These are phyloP conservation scores for Ajuga reptans DNA, from an alignment of 305 asterid genomes.

Conservation along the genomic window DNA sequence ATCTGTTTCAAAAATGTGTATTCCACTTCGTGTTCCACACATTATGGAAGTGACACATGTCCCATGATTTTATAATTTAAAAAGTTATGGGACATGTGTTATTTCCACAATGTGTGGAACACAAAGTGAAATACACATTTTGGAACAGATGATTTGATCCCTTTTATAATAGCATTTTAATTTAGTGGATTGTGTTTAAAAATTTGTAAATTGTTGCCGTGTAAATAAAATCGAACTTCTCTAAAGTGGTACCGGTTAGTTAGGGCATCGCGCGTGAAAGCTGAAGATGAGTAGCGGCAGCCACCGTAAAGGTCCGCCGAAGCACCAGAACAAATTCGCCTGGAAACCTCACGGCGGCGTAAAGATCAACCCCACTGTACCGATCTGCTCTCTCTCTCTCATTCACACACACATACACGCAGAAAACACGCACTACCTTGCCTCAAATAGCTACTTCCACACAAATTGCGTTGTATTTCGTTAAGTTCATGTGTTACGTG, in stretches of 20 bases:
- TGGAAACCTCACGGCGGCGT: constrained; percentile 72
- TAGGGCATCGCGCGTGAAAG: neutral
- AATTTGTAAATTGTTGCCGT: no score
- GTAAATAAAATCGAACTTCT: neutral
- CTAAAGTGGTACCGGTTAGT: neutral
- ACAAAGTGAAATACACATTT: no score
- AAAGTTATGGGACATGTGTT: no score
- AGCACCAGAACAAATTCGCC: constrained; percentile 76
- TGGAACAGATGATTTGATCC: no score
- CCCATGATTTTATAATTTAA: no score
- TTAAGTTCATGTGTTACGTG: neutral
- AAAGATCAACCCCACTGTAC: constrained; percentile 75
- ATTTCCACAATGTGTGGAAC: no score
- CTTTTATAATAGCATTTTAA: no score
- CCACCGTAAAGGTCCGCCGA: constrained; percentile 60
- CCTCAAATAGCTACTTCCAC: neutral
- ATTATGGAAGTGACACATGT: no score
- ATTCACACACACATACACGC: neutral
- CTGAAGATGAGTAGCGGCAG: constrained; percentile 43
- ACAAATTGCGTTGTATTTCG: neutral
- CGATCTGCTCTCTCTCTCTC: neutral
- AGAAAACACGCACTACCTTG: neutral
- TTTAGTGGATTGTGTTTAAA: no score
- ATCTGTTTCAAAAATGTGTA: no score
- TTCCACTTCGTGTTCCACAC: no score